phyloP scores from a whole-genome alignment of 257 asterid genomes.

The Apocynum venetum region DNA sequence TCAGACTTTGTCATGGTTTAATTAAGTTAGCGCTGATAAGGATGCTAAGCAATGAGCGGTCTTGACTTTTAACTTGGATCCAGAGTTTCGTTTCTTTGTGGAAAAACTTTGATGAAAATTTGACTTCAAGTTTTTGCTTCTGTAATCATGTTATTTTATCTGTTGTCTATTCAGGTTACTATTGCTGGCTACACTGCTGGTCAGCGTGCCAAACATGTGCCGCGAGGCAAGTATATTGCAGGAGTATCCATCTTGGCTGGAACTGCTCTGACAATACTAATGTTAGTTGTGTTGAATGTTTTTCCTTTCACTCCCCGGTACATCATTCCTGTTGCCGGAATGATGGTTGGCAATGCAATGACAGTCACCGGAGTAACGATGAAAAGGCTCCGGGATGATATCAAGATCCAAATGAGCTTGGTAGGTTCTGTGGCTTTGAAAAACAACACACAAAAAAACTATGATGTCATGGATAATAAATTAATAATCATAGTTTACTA shows the following conservation, averaged over 20 bases:
- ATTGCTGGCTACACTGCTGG: constrained; percentile 93
- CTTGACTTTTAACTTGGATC: too few relatives aligned
- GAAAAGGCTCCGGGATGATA: constrained; percentile 88
- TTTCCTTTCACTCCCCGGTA: constrained; percentile 89
- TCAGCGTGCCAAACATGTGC: constrained; percentile 87
- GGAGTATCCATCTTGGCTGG: constrained; percentile 78
- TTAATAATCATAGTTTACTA: too few relatives aligned
- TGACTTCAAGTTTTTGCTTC: not conserved
- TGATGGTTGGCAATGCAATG: constrained; percentile 97
- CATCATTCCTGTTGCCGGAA: constrained; percentile 85
- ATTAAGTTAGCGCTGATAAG: not conserved
- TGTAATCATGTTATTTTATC: not conserved
- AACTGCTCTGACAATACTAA: constrained; percentile 59
- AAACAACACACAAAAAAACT: too few relatives aligned
- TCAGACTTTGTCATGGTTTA: not conserved
- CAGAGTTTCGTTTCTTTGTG: too few relatives aligned
- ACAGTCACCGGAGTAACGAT: constrained; percentile 91
- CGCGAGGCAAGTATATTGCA: constrained; percentile 72
- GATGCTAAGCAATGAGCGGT: not conserved
- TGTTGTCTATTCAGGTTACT: constrained; percentile 38
- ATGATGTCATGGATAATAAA: too few relatives aligned
- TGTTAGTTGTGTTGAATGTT: constrained; percentile 52
- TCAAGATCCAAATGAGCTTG: constrained; percentile 66
- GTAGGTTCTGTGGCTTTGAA: constrained; percentile 25
- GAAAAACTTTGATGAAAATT: too few relatives aligned